phyloP scores from a whole-genome alignment of 345 rosid species.

The Citrus maxima region DNA sequence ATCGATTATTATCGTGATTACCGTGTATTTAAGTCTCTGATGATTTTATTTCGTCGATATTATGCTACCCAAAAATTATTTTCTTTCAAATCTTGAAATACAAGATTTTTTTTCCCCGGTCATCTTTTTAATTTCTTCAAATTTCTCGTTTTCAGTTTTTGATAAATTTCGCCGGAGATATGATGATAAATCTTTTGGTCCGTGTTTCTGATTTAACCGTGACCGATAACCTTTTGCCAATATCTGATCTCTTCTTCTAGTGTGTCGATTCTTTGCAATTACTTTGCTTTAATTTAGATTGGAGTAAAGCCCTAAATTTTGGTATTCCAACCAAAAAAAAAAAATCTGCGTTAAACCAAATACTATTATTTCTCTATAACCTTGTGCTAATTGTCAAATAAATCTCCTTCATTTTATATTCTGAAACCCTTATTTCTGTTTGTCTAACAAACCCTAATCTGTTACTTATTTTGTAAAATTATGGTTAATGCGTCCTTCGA shows the following conservation, averaged over 20 bases:
- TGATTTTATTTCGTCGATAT: neutral
- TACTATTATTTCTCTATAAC: too few species aligned
- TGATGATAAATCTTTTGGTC: slow-evolving; percentile 33
- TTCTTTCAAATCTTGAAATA: neutral
- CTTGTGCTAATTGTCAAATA: neutral
- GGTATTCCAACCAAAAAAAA: too few species aligned
- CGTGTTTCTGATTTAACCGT: slow-evolving; percentile 39
- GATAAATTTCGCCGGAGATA: neutral
- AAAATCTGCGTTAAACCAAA: too few species aligned
- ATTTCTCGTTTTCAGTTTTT: neutral
- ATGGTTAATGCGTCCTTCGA: neutral
- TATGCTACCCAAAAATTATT: neutral
- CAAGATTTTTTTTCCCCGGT: too few species aligned
- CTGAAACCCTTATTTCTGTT: neutral
- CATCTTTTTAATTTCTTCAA: neutral
- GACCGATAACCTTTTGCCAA: slow-evolving; percentile 29
- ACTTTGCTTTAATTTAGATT: neutral
- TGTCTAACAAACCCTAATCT: neutral
- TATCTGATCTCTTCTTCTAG: slow-evolving; percentile 29
- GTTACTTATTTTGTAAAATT: neutral
- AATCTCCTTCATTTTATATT: too few species aligned
- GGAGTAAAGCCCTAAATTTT: neutral
- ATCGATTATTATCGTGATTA: slow-evolving; percentile 34
- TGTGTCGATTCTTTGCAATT: neutral
- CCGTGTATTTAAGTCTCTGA: slow-evolving; percentile 41